A percentile compares a stretch with the other conserved stretches of the same genome.
Evolutionary conservation across 805 yeast species (phyloP).

Genomic region (Ogataea glucozyma): DNA sequence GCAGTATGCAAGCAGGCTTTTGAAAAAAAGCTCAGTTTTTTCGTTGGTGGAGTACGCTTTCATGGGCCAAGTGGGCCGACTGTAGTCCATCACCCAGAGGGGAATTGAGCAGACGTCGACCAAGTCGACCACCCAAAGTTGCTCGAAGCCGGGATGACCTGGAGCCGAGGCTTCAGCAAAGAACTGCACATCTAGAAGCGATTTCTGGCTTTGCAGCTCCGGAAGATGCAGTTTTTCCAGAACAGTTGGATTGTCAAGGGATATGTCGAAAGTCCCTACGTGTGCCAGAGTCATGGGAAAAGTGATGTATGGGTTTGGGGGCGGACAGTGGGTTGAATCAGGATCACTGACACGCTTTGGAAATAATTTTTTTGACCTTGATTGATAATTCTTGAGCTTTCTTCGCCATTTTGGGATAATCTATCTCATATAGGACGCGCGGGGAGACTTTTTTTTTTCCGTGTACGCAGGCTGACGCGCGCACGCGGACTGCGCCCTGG

Average conservation of each 20-base stretch:
- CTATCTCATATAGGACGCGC: no score
- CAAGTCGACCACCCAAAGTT: slow-evolving; percentile 15
- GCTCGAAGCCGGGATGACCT: slow-evolving; percentile 4
- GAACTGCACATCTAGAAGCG: slow-evolving; percentile 10
- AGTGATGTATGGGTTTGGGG: not conserved
- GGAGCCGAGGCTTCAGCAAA: not conserved
- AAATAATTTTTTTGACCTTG: not conserved
- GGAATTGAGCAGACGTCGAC: slow-evolving; percentile 18
- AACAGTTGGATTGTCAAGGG: slow-evolving; percentile 2
- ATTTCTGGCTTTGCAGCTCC: not conserved
- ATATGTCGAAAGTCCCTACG: slow-evolving; percentile 10
- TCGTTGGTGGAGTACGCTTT: slow-evolving; percentile 12
- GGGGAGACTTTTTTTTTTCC: no score
- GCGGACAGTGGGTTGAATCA: not conserved
- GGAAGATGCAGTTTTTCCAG: slow-evolving; percentile 4
- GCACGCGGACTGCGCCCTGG: not conserved
- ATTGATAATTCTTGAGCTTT: no score
- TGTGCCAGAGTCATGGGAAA: slow-evolving; percentile 2
- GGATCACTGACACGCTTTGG: not conserved
- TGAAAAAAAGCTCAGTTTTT: slow-evolving; percentile 18
- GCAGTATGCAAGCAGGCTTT: slow-evolving; percentile 10
- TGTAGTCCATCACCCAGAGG: slow-evolving; percentile 17
- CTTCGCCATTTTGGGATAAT: no score
- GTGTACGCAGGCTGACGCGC: not conserved
- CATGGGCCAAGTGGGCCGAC: slow-evolving; percentile 8